Conservation (phyloP, 2,329 filamentous ascomycete species). For the Incumbomyces delicatus region DNA sequence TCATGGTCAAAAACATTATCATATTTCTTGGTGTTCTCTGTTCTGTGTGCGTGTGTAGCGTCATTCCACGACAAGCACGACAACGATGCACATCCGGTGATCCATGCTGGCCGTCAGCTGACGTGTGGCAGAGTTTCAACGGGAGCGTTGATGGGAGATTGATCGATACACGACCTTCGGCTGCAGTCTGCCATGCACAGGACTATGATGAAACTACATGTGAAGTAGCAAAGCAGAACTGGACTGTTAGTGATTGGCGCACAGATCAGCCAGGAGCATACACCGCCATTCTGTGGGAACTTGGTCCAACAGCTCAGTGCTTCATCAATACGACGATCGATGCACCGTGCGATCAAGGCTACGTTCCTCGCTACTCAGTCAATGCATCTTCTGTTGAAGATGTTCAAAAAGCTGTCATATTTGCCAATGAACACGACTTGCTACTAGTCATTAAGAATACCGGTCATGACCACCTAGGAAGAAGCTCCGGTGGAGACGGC, state of each 20-base stretch:
- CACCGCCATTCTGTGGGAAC: slow-evolving; percentile 24
- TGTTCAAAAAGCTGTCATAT: slow-evolving; percentile 19
- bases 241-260: slow-evolving; percentile 15
- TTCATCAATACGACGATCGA: slow-evolving; percentile 20
- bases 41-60: not conserved
- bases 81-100: slow-evolving; percentile 12
- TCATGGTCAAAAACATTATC: not conserved
- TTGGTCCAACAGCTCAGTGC: slow-evolving; percentile 22
- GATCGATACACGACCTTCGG: slow-evolving; percentile 25
- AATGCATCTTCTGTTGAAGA: slow-evolving; percentile 12
- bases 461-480: slow-evolving; percentile 22
- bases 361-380: slow-evolving; percentile 22
- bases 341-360: slow-evolving; percentile 19
- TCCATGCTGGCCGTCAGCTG: slow-evolving; percentile 27
- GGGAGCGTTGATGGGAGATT: slow-evolving; percentile 25
- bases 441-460: slow-evolving; percentile 25
- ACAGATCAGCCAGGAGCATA: slow-evolving; percentile 22
- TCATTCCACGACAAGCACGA: not conserved
- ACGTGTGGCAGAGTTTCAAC: slow-evolving; percentile 27
- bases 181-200: slow-evolving; percentile 9
- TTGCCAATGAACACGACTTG: slow-evolving; percentile 20
- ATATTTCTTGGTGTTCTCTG: not conserved
- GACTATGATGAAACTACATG: slow-evolving; percentile 13
- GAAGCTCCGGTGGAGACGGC: slow-evolving; percentile 20
- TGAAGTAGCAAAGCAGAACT: slow-evolving; percentile 13